Evolutionary conservation across 2,329 filamentous ascomycete species (phyloP).

Genomic region (Phialemoniopsis sp.): DNA sequence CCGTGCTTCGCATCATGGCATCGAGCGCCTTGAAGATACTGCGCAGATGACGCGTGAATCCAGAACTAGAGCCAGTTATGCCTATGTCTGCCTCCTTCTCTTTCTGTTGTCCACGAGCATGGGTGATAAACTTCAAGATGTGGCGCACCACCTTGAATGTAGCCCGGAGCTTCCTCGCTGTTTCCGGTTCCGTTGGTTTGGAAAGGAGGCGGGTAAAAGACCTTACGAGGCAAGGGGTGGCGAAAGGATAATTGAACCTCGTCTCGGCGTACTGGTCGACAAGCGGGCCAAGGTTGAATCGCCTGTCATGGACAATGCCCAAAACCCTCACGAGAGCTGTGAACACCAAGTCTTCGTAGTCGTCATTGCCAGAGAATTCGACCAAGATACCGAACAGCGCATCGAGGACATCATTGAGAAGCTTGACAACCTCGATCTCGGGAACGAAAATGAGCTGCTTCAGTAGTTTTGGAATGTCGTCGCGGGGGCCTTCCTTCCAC

Average conservation of each 20-base stretch:
- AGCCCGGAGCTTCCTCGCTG: slow-evolving; percentile 77
- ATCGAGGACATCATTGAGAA: slow-evolving; percentile 84
- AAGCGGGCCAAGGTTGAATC: slow-evolving; percentile 86
- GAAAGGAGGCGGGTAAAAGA: slow-evolving; percentile 82
- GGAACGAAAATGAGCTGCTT: slow-evolving; percentile 88
- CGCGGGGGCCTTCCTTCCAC: slow-evolving; percentile 74
- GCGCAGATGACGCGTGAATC: slow-evolving; percentile 78
- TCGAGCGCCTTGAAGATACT: slow-evolving; percentile 89
- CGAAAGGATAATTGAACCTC: slow-evolving; percentile 89
- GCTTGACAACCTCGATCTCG: slow-evolving; percentile 95
- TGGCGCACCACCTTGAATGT: slow-evolving; percentile 94
- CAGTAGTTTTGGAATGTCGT: slow-evolving; percentile 69
- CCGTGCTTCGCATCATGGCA: slow-evolving; percentile 80
- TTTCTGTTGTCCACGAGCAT: slow-evolving; percentile 79
- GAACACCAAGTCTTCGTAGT: slow-evolving; percentile 91
- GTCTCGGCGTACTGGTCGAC: slow-evolving; percentile 89
- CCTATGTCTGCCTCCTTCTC: slow-evolving; percentile 86
- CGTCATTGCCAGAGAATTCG: slow-evolving; percentile 85
- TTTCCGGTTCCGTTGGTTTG: slow-evolving; percentile 78
- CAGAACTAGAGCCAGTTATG: slow-evolving; percentile 67
- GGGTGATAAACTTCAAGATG: slow-evolving; percentile 91
- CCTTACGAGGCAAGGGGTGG: slow-evolving; percentile 80
- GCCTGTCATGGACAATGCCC: slow-evolving; percentile 88
- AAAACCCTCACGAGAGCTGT: slow-evolving; percentile 84
- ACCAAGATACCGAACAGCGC: slow-evolving; percentile 87